A percentile compares a stretch with the other conserved stretches of the same genome.
These are phyloP conservation scores for Lipomyces chichibuensis DNA, from an alignment of 805 yeast species.

Conservation along the genomic window DNA sequence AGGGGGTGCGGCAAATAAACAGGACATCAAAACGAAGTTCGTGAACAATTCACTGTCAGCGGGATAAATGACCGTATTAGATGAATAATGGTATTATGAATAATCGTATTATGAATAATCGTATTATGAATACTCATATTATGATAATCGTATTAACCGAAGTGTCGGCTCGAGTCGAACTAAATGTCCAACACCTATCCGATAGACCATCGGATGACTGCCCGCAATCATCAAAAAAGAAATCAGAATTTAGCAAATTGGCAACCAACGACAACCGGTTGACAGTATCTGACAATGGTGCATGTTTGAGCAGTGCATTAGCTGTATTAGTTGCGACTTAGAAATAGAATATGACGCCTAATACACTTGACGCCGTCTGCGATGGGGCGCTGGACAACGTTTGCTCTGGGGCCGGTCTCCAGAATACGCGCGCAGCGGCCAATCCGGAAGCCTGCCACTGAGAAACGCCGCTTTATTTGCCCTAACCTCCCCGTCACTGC, in stretches of 20 bases:
- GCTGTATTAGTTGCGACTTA: neutral
- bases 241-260: neutral
- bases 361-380: neutral
- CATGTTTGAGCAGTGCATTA: neutral
- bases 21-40: neutral
- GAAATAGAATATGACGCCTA: too few species aligned
- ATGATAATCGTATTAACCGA: too few species aligned
- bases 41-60: neutral
- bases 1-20: neutral
- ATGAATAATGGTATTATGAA: neutral
- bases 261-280: neutral
- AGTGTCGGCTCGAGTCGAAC: too few species aligned
- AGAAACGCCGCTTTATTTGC: neutral
- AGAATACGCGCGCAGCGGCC: neutral
- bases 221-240: neutral
- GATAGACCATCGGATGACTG: neutral
- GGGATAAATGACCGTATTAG: too few species aligned
- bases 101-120: too few species aligned
- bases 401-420: neutral
- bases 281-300: neutral
- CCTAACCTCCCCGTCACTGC: neutral
- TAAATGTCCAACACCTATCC: neutral
- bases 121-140: too few species aligned
- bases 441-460: neutral
- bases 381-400: neutral